Percentiles rank a stretch among this genome's conserved stretches.
phyloP scores from a whole-genome alignment of 345 rosid species.

The Sapria himalayana region DNA sequence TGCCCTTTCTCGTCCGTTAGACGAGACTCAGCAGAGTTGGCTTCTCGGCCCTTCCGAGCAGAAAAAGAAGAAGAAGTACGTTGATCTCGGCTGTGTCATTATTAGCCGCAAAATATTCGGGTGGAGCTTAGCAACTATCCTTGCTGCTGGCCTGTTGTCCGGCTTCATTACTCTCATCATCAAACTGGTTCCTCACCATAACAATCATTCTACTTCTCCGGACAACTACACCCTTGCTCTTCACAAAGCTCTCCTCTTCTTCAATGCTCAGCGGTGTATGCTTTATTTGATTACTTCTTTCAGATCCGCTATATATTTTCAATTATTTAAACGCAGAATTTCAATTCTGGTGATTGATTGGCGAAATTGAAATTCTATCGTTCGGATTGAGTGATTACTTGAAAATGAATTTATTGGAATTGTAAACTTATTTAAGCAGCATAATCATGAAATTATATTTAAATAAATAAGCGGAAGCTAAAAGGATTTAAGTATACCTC shows the following conservation, averaged over 20 bases:
- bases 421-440: too few species aligned
- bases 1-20: constrained; percentile 60
- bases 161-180: constrained; percentile 66
- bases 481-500: too few species aligned
- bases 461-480: too few species aligned
- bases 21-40: constrained; percentile 99
- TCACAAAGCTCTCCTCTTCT: constrained; percentile 91
- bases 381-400: too few species aligned
- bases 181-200: constrained; percentile 70
- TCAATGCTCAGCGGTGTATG: constrained; percentile 81
- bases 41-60: constrained; percentile 75
- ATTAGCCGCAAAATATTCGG: constrained; percentile 90
- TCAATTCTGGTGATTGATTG: too few species aligned
- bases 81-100: constrained; percentile 85
- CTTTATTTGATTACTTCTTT: background rate
- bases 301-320: background rate
- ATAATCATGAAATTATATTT: too few species aligned
- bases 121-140: constrained; percentile 66
- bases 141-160: constrained; percentile 34
- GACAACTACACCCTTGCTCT: constrained; percentile 88
- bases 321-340: background rate
- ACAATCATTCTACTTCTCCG: constrained; percentile 25
- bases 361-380: too few species aligned
- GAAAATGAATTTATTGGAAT: too few species aligned
- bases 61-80: constrained; percentile 87